These are phyloP conservation scores for Excoecaria agallocha DNA, from an alignment of 345 rosid species.

Conservation along the genomic window DNA sequence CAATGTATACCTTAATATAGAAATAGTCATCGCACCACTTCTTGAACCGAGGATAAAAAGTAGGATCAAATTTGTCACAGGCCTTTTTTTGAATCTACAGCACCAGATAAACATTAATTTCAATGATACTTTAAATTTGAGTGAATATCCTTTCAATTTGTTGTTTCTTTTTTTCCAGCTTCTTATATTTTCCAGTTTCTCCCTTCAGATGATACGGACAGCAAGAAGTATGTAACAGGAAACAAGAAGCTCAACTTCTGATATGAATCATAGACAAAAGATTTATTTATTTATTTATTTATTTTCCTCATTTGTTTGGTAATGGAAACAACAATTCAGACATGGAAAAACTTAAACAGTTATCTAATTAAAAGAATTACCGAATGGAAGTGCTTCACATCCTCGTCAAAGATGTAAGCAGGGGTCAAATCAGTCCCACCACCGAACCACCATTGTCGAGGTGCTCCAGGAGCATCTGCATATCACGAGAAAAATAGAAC, in stretches of 20 bases:
- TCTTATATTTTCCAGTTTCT: not conserved
- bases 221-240: not conserved
- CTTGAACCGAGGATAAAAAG: slow-evolving; percentile 90
- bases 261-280: not conserved
- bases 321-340: not conserved
- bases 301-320: too few species aligned
- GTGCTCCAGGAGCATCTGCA: slow-evolving; percentile 91
- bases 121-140: not conserved
- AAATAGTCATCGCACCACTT: slow-evolving; percentile 98
- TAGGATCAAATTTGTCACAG: slow-evolving; percentile 86
- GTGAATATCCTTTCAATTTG: not conserved
- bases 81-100: slow-evolving; percentile 72
- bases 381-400: slow-evolving; percentile 91
- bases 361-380: slow-evolving; percentile 32
- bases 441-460: slow-evolving; percentile 99
- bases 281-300: too few species aligned
- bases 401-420: slow-evolving; percentile 92
- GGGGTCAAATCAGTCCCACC: slow-evolving; percentile 99
- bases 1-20: slow-evolving; percentile 63
- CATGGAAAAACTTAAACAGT: not conserved
- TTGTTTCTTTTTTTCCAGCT: not conserved
- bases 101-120: not conserved
- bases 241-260: not conserved
- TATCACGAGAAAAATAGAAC: not conserved
- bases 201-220: not conserved